These are phyloP conservation scores for Candida tropicalis DNA, from an alignment of 1,139 yeast species.

Conservation along the genomic window DNA sequence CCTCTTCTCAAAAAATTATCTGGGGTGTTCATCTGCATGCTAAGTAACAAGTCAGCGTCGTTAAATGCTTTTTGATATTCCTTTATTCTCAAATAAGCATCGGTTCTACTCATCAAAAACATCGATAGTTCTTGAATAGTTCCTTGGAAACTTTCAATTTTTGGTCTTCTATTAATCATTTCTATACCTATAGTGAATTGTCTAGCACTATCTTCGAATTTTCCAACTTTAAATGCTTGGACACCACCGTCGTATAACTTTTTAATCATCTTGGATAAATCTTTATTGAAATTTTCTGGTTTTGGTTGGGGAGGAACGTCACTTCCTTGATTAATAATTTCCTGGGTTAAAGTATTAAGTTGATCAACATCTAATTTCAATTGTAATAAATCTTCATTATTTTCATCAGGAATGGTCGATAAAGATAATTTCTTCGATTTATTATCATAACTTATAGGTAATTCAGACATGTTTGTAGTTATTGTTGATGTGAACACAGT, in stretches of 20 bases:
- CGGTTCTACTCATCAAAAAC: conserved; percentile 80
- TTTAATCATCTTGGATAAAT: conserved; percentile 65
- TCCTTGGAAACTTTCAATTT: conserved; percentile 83
- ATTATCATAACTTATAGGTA: conserved; percentile 24
- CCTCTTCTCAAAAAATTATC: conserved; percentile 86
- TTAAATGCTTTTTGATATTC: conserved; percentile 74
- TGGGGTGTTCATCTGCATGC: conserved; percentile 67
- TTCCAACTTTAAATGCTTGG: conserved; percentile 59
- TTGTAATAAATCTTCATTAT: conserved; percentile 26
- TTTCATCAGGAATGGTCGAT: conserved; percentile 21
- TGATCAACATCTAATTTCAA: conserved; percentile 56
- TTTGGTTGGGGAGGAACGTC: conserved; percentile 75
- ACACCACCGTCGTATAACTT: conserved; percentile 78
- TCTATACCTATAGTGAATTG: conserved; percentile 78
- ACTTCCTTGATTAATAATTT: conserved; percentile 58
- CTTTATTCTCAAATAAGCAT: conserved; percentile 69
- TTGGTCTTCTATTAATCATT: conserved; percentile 76
- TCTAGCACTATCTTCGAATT: conserved; percentile 71
- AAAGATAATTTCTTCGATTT: conserved; percentile 30
- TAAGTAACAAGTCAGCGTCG: conserved; percentile 75
- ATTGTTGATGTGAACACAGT: conserved; percentile 1
- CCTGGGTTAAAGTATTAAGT: conserved; percentile 62
- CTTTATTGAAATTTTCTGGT: conserved; percentile 54
- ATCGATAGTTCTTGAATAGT: conserved; percentile 76
- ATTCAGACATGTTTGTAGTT: conserved; percentile 1